Percentiles rank a stretch among this genome's conserved stretches.
phyloP scores from a whole-genome alignment of 495 filamentous ascomycete species.

The Cairneyella variabilis region DNA sequence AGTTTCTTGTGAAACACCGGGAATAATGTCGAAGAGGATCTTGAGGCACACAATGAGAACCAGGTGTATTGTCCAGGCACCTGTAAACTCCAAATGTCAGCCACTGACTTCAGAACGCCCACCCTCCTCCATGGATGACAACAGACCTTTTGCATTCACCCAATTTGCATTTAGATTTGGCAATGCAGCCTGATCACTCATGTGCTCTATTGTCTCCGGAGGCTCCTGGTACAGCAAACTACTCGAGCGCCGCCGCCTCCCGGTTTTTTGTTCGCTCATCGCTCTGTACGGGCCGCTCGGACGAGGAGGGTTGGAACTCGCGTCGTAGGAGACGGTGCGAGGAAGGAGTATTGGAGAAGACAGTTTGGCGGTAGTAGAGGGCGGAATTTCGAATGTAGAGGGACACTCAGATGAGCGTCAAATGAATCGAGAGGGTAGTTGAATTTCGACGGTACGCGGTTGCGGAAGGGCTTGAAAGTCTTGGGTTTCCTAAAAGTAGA shows the following conservation, averaged over 20 bases:
- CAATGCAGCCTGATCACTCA: slow-evolving; percentile 89
- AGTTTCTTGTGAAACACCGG: slow-evolving; percentile 91
- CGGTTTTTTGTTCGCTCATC: slow-evolving; percentile 59
- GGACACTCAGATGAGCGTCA: slow-evolving; percentile 17
- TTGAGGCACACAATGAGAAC: slow-evolving; percentile 86
- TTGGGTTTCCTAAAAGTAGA: not conserved
- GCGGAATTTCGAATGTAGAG: slow-evolving; percentile 16
- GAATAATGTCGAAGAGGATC: slow-evolving; percentile 93
- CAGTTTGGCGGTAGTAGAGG: slow-evolving; percentile 71
- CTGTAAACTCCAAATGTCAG: slow-evolving; percentile 39
- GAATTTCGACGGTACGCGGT: not conserved
- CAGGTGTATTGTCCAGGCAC: slow-evolving; percentile 95
- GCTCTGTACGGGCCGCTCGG: slow-evolving; percentile 39
- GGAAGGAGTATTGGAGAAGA: slow-evolving; percentile 73
- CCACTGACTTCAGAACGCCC: not conserved
- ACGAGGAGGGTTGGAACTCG: slow-evolving; percentile 62
- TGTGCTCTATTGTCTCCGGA: slow-evolving; percentile 87
- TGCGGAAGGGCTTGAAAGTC: not conserved
- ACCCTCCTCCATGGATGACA: not conserved
- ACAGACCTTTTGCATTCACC: slow-evolving; percentile 95
- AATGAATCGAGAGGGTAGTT: not conserved
- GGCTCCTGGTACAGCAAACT: slow-evolving; percentile 93
- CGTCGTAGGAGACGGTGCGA: slow-evolving; percentile 77
- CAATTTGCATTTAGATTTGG: slow-evolving; percentile 97
- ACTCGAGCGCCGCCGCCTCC: slow-evolving; percentile 84